Percentiles rank a stretch among this genome's conserved stretches.
Evolutionary conservation across 2,329 filamentous ascomycete species (phyloP).

Genomic region (Penicillium sp.): DNA sequence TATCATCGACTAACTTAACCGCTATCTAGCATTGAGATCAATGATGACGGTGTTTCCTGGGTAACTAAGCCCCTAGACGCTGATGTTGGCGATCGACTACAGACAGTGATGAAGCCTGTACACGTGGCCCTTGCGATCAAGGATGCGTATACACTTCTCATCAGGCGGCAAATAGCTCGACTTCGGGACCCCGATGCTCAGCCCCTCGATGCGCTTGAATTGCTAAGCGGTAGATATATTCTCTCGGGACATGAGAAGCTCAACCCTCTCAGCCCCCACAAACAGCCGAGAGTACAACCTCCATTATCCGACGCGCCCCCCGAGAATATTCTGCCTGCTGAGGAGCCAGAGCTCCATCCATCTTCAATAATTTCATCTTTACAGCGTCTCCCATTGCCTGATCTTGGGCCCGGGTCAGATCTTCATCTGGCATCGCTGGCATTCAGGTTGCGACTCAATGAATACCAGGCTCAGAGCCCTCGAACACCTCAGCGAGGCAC

Average conservation of each 20-base stretch:
- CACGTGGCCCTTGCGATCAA: slow-evolving; percentile 38
- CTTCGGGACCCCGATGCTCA: slow-evolving; percentile 26
- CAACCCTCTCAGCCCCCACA: slow-evolving; percentile 24
- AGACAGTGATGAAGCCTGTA: slow-evolving; percentile 36
- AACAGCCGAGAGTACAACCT: slow-evolving; percentile 25
- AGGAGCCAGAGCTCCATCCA: slow-evolving; percentile 27
- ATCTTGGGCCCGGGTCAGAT: slow-evolving; percentile 41
- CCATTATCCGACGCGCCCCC: slow-evolving; percentile 19
- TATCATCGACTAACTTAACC: slow-evolving; percentile 18
- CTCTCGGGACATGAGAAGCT: slow-evolving; percentile 21
- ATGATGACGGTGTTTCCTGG: slow-evolving; percentile 32
- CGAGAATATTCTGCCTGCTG: slow-evolving; percentile 20
- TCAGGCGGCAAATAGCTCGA: slow-evolving; percentile 34
- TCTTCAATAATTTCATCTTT: slow-evolving; percentile 38
- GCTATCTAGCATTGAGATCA: slow-evolving; percentile 34
- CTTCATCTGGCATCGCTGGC: slow-evolving; percentile 37
- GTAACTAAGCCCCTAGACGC: slow-evolving; percentile 33
- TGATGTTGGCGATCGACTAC: slow-evolving; percentile 37
- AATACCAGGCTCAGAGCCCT: slow-evolving; percentile 26
- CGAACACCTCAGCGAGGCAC: slow-evolving; percentile 36
- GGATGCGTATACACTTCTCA: slow-evolving; percentile 39
- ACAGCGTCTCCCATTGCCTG: slow-evolving; percentile 40
- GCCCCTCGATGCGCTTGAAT: slow-evolving; percentile 19
- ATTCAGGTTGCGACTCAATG: slow-evolving; percentile 37
- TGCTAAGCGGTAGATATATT: slow-evolving; percentile 16